These are phyloP conservation scores for Pisolithus albus DNA, from an alignment of 768 basidiomycete genomes.

Conservation along the genomic window DNA sequence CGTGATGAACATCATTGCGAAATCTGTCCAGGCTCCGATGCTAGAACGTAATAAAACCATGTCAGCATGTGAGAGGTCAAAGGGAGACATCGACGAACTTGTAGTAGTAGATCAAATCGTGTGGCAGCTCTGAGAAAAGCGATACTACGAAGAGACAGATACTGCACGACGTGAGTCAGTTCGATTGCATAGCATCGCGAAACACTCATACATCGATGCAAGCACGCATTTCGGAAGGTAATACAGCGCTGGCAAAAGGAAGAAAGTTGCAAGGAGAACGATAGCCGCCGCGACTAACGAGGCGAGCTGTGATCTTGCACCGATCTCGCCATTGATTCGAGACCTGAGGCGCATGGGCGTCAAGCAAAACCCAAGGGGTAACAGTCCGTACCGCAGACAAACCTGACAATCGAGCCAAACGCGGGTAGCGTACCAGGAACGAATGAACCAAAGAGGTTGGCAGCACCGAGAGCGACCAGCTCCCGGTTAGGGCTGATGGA, in stretches of 20 bases:
- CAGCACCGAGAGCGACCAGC: constrained; percentile 81
- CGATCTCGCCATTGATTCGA: constrained; percentile 85
- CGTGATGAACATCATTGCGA: constrained; percentile 80
- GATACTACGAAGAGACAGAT: constrained; percentile 82
- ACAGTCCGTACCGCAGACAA: constrained; percentile 9
- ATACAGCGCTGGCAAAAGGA: constrained; percentile 79
- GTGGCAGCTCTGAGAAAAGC: constrained; percentile 78
- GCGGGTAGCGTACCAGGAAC: constrained; percentile 88
- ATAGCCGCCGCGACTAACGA: constrained; percentile 68
- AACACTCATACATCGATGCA: constrained; percentile 65
- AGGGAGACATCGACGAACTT: constrained; percentile 38
- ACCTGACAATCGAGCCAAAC: constrained; percentile 91
- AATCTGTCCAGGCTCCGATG: constrained; percentile 91
- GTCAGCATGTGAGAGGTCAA: background rate
- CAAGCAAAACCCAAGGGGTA: background rate
- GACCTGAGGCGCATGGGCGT: constrained; percentile 36
- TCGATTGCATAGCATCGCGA: background rate
- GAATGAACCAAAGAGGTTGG: constrained; percentile 73
- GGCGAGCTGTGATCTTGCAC: constrained; percentile 85
- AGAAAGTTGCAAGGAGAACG: constrained; percentile 81
- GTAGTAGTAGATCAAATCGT: constrained; percentile 82
- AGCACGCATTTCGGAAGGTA: constrained; percentile 87
- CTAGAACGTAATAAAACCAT: constrained; percentile 16
- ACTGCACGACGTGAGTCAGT: constrained; percentile 33
- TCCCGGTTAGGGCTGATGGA: constrained; percentile 92